Conservation (phyloP, 345 rosid species). For the Euphorbia pulcherrima region DNA sequence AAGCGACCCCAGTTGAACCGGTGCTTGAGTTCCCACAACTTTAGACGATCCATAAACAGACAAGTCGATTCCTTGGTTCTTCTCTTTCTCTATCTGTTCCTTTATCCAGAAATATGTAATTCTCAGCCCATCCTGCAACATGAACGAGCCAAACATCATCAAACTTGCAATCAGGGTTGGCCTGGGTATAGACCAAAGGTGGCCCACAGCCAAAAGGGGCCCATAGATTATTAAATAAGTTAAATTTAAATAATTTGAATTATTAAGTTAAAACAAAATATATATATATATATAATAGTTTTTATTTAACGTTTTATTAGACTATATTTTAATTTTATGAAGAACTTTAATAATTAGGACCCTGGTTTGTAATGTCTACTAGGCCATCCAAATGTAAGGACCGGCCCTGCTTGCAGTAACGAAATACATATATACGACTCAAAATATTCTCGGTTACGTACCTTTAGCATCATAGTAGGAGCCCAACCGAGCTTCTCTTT, state of each 20-base stretch:
- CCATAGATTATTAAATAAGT: too few species aligned
- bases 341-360: too few species aligned
- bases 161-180: background rate
- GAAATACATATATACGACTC: background rate
- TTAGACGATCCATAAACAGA: constrained; percentile 83
- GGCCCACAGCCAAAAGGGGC: too few species aligned
- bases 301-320: too few species aligned
- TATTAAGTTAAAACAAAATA: too few species aligned
- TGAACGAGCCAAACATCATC: background rate
- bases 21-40: constrained; percentile 99
- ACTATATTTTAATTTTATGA: too few species aligned
- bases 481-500: constrained; percentile 99
- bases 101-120: constrained; percentile 94
- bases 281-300: too few species aligned
- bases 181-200: too few species aligned
- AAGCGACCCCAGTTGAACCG: constrained; percentile 89
- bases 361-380: too few species aligned
- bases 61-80: constrained; percentile 64
- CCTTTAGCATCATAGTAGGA: constrained; percentile 93
- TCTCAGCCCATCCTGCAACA: constrained; percentile 79
- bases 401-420: too few species aligned
- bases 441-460: constrained; percentile 21
- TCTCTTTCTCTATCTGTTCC: constrained; percentile 94
- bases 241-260: too few species aligned
- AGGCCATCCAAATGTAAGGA: too few species aligned